Base-by-base conservation (phyloP, 2,329 filamentous ascomycete species). In the Monosporascus sp. region DNA sequence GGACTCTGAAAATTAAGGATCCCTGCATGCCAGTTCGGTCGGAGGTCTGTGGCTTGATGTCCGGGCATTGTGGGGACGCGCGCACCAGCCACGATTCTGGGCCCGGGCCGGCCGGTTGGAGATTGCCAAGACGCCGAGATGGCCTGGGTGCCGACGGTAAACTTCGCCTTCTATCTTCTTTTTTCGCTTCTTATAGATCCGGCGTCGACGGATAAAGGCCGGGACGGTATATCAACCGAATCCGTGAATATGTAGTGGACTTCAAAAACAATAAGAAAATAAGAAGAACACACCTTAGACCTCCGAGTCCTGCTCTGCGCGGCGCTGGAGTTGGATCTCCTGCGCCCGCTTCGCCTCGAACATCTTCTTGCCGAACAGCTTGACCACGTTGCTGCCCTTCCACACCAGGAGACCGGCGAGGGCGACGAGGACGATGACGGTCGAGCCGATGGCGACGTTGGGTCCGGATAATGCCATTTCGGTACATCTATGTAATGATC, bases 371-470 rank as follows among this genome's bases (percentile, higher is more conserved):
- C 62, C 65, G 57, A 71, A 68, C 5, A 26, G 11, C 6, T 52
- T 44, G 48, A 67, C 56, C 17, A 59, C 43, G 17, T 46, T 53
- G 52, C 61, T 55, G 15, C 63, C 65, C 37, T 60, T 59, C 52
- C 61, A 69, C 48, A 53, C 40, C 2, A 60, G 31, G 15, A 63
- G 2, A 6, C 46, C 55, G 52, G 63, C 49, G 43, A 59, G 43
- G 2, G 57, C 15, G 45, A 66, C 46, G 18, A 70, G 37, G 51
- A 66, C 51, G 41, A 68, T 40, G 22, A 73, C 55, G 1, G 64
- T 54, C 7, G 71, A 38, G 20, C 62, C 64, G 51, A 71, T 63
- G 11, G 55, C 58, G 3, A 60, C 58, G 57, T 67, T 67, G 1
- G 51, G 53, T 17, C 37, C 50, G 8, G 46, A 35, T 8, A 51